These are phyloP conservation scores for Plectosphaerella sp. DNA, from an alignment of 2,329 filamentous ascomycete genomes.

Conservation along the genomic window DNA sequence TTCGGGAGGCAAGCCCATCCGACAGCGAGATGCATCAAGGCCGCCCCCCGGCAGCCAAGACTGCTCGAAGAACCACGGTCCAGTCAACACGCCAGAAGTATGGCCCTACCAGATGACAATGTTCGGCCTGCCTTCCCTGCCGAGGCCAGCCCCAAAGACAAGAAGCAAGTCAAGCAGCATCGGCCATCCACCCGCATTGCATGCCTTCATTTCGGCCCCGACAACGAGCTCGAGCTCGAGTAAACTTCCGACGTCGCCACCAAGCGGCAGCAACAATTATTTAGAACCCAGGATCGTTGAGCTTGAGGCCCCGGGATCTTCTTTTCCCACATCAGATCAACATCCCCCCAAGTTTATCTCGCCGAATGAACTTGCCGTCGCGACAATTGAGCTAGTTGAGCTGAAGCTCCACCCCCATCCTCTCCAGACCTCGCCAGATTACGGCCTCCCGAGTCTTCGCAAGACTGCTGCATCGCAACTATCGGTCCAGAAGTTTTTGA, in stretches of 20 bases:
- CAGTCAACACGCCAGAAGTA: background rate
- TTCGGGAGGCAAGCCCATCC: background rate
- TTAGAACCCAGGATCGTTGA: background rate
- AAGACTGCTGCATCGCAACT: background rate
- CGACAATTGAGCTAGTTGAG: background rate
- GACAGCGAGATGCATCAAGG: background rate
- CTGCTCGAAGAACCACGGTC: background rate
- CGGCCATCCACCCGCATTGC: background rate
- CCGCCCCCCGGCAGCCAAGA: background rate
- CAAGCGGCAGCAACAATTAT: background rate
- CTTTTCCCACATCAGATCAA: background rate
- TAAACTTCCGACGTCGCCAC: background rate
- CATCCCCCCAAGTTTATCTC: background rate
- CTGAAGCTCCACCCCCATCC: background rate
- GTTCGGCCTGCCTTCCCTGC: background rate
- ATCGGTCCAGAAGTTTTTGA: background rate
- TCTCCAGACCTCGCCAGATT: too few relatives aligned
- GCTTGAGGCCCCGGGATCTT: background rate
- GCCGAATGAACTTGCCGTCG: background rate
- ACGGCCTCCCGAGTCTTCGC: background rate
- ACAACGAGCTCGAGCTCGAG: background rate
- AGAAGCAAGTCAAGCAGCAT: background rate
- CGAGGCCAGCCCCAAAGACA: background rate
- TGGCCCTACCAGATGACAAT: background rate
- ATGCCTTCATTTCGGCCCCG: background rate